A percentile compares a stretch with the other conserved stretches of the same genome.
phyloP scores from a whole-genome alignment of 2,329 filamentous ascomycete species.

The Chrysosporium queenslandicum region DNA sequence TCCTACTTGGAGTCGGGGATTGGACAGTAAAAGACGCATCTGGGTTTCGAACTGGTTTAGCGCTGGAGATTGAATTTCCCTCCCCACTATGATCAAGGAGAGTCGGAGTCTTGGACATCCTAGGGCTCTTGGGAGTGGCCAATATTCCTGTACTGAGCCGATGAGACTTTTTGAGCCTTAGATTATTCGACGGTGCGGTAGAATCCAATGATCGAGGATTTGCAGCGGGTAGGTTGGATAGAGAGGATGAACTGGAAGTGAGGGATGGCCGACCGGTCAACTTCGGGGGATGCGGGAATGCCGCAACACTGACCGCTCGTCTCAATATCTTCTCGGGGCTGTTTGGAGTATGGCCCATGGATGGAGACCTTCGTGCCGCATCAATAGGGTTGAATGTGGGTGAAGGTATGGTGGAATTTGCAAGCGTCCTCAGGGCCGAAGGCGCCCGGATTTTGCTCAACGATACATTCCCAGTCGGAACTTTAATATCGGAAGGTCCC shows the following conservation, averaged over 20 bases:
- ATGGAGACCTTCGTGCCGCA: slow-evolving; percentile 47
- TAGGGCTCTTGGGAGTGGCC: slow-evolving; percentile 39
- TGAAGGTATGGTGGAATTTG: slow-evolving; percentile 38
- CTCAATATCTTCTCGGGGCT: slow-evolving; percentile 59
- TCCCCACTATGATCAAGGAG: slow-evolving; percentile 70
- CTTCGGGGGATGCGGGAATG: slow-evolving; percentile 81
- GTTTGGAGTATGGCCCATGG: slow-evolving; percentile 43
- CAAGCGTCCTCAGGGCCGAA: slow-evolving; percentile 42
- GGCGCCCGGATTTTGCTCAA: slow-evolving; percentile 51
- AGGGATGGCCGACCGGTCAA: slow-evolving; percentile 50
- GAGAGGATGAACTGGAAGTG: slow-evolving; percentile 25
- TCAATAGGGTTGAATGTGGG: slow-evolving; percentile 40
- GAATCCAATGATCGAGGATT: slow-evolving; percentile 38
- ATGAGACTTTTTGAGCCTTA: slow-evolving; percentile 47
- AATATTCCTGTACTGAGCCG: slow-evolving; percentile 46
- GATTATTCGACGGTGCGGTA: slow-evolving; percentile 26
- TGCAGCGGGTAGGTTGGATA: slow-evolving; percentile 17
- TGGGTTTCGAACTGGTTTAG: slow-evolving; percentile 54
- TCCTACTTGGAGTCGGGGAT: slow-evolving; percentile 79
- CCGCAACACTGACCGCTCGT: slow-evolving; percentile 86
- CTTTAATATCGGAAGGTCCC: slow-evolving; percentile 38
- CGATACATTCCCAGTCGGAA: slow-evolving; percentile 27
- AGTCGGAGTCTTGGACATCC: slow-evolving; percentile 62
- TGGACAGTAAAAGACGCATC: slow-evolving; percentile 67
- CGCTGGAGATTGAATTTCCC: slow-evolving; percentile 58